Evolutionary conservation across 23 red algal genomes (phyloP), one percentile per base, ranked within the genome.

Genomic region (Rhodosorus marinus): DNA sequence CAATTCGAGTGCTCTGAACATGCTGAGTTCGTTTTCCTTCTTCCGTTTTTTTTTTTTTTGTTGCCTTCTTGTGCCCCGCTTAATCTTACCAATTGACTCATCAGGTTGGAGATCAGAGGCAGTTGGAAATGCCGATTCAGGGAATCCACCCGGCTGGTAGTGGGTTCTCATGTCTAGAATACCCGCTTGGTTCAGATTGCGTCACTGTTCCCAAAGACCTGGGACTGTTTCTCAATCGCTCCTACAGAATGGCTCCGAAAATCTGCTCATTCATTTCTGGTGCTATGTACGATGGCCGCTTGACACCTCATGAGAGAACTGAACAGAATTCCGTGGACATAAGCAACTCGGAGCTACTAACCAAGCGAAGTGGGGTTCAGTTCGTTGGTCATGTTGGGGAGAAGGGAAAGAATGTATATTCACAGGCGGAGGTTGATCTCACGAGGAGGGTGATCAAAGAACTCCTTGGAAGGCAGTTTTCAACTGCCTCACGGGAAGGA

Each of bases 81-180:
- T n/a, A n/a, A n/a, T n/a, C n/a, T n/a, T n/a, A n/a, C n/a, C n/a
- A n/a, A n/a, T n/a, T n/a, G n/a, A n/a, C n/a, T n/a, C n/a, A n/a
- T n/a, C n/a, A n/a, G n/a, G n/a, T n/a, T n/a, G 83, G 83, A 49
- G 83, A 92, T 27, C 83, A 92, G 45, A 66, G 75, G 47, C 83
- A 92, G 60, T 55, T 92, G 19, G 47, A 70, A 31, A 72, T 72
- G 72, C 83, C 74, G 2, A 66, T 80, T 11, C 58, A 61, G 56
- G 74, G 83, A 8, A 46, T 49, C 28, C 83, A 79, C 30, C 73
- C 73, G 5, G 66, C 40, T 24, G 57, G 17, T 9, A 42, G 40
- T 14, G 54, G 28, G 24, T 55, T 60, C 47, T 72, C 64, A 28
- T 80, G 63, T 47, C 57, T 92, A 4, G 26, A 73, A 21, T 80